A percentile compares a stretch with the other conserved stretches of the same genome.
Evolutionary conservation across 257 asterid genomes (phyloP).

Genomic region (Nicotiana sylvestris): DNA sequence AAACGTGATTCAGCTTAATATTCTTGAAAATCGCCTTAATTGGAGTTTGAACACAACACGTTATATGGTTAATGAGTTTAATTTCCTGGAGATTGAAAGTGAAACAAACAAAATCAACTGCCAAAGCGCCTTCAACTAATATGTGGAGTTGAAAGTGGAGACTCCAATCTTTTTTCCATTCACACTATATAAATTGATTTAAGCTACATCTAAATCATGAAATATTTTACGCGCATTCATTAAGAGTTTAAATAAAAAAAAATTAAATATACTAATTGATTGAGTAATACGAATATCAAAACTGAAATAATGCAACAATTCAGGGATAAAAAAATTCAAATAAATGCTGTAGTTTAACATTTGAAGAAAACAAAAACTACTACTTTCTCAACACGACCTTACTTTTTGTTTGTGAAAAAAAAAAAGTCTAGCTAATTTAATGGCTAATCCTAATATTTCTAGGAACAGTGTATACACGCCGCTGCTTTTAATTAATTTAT

Average conservation of each 20-base stretch:
- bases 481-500: background rate
- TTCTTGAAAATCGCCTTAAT: background rate
- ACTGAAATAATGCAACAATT: too few species aligned
- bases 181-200: background rate
- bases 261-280: too few species aligned
- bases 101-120: background rate
- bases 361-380: too few species aligned
- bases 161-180: background rate
- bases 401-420: background rate
- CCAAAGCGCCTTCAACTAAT: background rate
- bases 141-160: background rate
- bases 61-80: background rate
- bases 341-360: too few species aligned
- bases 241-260: too few species aligned
- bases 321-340: too few species aligned
- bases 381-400: background rate
- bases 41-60: background rate
- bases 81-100: background rate
- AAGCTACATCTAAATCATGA: too few species aligned
- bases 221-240: too few species aligned
- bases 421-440: background rate
- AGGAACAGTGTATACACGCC: background rate
- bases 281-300: too few species aligned
- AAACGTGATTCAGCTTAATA: background rate
- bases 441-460: background rate